phyloP scores from a whole-genome alignment of 805 yeast genomes.

The Ogataea dorogensis region DNA sequence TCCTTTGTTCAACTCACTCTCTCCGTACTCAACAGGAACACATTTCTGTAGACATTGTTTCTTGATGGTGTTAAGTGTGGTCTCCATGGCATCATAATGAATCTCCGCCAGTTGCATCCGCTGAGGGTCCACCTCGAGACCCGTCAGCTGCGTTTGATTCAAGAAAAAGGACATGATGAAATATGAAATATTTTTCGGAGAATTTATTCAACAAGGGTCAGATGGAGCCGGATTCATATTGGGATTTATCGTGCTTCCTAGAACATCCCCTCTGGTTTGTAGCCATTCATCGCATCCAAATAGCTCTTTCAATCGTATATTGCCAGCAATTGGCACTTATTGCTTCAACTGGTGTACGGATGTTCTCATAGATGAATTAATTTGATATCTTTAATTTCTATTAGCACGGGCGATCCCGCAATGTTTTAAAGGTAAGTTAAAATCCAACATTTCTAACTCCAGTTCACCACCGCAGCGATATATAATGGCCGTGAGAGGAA shows the following conservation, averaged over 20 bases:
- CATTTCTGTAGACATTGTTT: slow-evolving; percentile 72
- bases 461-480: slow-evolving; percentile 23
- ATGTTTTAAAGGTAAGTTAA: slow-evolving; percentile 27
- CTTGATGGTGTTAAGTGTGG: slow-evolving; percentile 49
- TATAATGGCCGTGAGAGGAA: slow-evolving; percentile 10
- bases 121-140: slow-evolving; percentile 56
- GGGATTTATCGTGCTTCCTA: too few relatives aligned
- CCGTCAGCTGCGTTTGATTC: slow-evolving; percentile 39
- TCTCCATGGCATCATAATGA: slow-evolving; percentile 64
- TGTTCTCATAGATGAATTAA: slow-evolving; percentile 1
- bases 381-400: not conserved
- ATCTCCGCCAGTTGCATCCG: slow-evolving; percentile 62
- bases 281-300: too few relatives aligned
- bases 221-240: too few relatives aligned
- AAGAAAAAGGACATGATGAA: slow-evolving; percentile 70
- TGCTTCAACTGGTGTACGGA: slow-evolving; percentile 3
- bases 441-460: not conserved
- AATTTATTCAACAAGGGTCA: too few relatives aligned
- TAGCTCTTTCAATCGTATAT: too few relatives aligned
- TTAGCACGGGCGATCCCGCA: slow-evolving; percentile 4
- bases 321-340: too few relatives aligned
- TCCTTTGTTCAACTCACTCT: slow-evolving; percentile 80
- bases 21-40: slow-evolving; percentile 81
- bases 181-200: slow-evolving; percentile 11
- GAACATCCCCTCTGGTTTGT: too few relatives aligned